Evolutionary conservation across 2,329 filamentous ascomycete species (phyloP), one percentile per base, ranked within the genome.

Genomic region (Xylariaceae sp.): DNA sequence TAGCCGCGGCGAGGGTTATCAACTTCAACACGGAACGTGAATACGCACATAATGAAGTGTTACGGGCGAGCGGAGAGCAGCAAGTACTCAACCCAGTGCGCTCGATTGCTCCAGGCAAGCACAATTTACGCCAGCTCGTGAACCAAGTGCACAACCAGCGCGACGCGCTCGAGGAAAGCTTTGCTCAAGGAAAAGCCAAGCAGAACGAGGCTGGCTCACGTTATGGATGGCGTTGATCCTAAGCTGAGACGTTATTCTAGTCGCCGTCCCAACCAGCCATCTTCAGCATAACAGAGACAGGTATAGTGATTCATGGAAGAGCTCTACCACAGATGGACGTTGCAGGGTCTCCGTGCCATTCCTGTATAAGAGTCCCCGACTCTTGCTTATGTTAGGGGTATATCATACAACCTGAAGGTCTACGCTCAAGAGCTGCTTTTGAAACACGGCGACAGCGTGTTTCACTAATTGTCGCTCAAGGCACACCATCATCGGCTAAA

Each of bases 11-110:
- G n/a, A 85, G 81, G 43, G 80, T 96, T 39, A 80, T 91, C 60
- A 91, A 87, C 65, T 96, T 96, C 79, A 89, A 95, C 73, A 91
- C 90, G 61, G 90, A 95, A 68, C 75, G 77, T 55, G 91, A 96
- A 73, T 97, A 97, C 70, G 81, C 80, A 29, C 83, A 88, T 65
- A 97, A 97, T 70, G 88, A 96, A 72, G 78, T 79, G 62, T 68
- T 95, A 27, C 82, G 89, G 8, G 81, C 84, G 19, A 75, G 82
- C 48, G 86, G 88, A 66, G 83, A 91, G 69, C 76, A 84, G 65
- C 83, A 85, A 51, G 80, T 84, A 48, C 88, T 95, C 72, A 91
- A 92, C 65, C 88, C 91, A 6, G 86, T 96, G 53, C 86, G 90
- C 50, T 76, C 86, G 2, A 87, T 96, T 67, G 85, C 89, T 29